Evolutionary conservation across 1,284 basidiomycete genomes (phyloP).

Genomic region (Apiotrichum gracile): DNA sequence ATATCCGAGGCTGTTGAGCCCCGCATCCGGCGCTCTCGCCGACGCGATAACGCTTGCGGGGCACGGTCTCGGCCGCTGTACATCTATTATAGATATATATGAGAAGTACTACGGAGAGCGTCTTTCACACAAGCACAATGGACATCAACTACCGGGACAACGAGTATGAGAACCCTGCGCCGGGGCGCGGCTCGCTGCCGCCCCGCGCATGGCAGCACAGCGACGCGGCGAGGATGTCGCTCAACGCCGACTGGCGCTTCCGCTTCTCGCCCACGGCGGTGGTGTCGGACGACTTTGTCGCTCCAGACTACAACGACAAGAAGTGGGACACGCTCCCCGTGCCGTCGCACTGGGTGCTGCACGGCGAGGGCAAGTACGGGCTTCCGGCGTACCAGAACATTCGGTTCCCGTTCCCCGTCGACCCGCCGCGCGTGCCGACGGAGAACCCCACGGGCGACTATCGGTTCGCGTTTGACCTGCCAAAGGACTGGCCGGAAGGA

Average conservation of each 20-base stretch:
- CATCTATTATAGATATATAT: too few species aligned
- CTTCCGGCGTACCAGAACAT: slow-evolving; percentile 15
- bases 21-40: too few species aligned
- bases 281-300: slow-evolving; percentile 1
- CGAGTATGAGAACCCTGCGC: slow-evolving; percentile 14
- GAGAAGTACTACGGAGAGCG: too few species aligned
- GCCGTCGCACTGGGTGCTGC: slow-evolving; percentile 12
- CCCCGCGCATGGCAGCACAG: slow-evolving; percentile 14
- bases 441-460: slow-evolving; percentile 22
- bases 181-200: slow-evolving; percentile 1
- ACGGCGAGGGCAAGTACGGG: slow-evolving; percentile 14
- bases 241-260: slow-evolving; percentile 23
- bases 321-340: slow-evolving; percentile 10
- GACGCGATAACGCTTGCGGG: too few species aligned
- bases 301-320: not conserved
- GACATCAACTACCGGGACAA: too few species aligned
- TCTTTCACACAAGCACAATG: too few species aligned
- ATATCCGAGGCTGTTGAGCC: too few species aligned
- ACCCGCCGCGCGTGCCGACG: slow-evolving; percentile 12
- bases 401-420: slow-evolving; percentile 13
- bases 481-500: slow-evolving; percentile 3
- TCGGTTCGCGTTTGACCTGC: slow-evolving; percentile 4
- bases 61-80: too few species aligned
- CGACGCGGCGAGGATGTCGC: slow-evolving; percentile 5
- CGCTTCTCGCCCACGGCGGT: slow-evolving; percentile 8